Base-by-base conservation (phyloP, 352 stramenopile genomes). In the Phytopythium vexans region DNA sequence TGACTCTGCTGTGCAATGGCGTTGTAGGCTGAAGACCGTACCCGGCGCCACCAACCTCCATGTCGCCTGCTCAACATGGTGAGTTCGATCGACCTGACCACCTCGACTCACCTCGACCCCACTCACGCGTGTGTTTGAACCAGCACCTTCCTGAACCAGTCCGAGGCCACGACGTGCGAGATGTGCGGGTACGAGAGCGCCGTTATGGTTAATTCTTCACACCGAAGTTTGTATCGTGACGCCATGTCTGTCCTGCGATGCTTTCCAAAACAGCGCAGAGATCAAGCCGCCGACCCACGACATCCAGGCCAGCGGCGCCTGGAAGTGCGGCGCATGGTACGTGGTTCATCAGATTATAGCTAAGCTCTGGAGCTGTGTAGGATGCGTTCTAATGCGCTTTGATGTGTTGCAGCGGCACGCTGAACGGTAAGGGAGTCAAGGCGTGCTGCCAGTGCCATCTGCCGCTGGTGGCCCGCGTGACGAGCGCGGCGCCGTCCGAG, bases 321-420 rank as follows among this genome's bases (percentile, higher is more conserved):
- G 83, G 83, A 77, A 77, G 49, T 94, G 83, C 48, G 81, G 83
- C 33, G 61, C 55, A 45, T 93, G 83, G 82, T 92, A 58, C 54
- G 66, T 52, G 16, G 21, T 47, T 45, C 27, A 16, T 16, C 21
- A 1, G 45, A 38, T 21, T 15, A 4, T 37, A 32, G 14, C 38
- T 49, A 14, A 31, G 15, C 3, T 10, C 15, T 32, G 7, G 3
- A 15, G n/a, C 15, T 49, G 36, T 54, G 21, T 8, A 31, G 36
- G 4, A 34, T 45, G 12, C 3, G n/a, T 37, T 43, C 8, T 58
- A 7, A 47, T 49, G 49, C 49, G 27, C 3, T 37, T 21, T 27
- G 50, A 42, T 41, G 15, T 52, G 35, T 21, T 45, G 35, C 39
- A 89, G 82, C 42, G 54, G 60, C 1, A 82, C 66, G 9, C 48